phyloP scores from a whole-genome alignment of 768 basidiomycete genomes.

The Botryobasidium botryosum region DNA sequence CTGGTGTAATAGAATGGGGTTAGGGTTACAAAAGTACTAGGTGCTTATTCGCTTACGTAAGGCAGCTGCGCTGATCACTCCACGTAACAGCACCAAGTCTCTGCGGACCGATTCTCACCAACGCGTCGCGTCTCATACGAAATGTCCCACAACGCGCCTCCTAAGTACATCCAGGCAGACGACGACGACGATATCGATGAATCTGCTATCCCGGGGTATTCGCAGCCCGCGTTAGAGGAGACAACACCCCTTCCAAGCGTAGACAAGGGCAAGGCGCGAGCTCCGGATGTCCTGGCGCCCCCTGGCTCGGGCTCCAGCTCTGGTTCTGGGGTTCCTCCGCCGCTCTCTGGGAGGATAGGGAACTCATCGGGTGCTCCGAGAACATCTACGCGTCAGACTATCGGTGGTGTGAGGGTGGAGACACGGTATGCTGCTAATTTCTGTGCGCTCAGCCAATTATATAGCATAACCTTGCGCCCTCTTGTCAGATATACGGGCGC shows the following conservation, averaged over 20 bases:
- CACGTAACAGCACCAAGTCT: too few species aligned
- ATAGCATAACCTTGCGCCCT: neutral
- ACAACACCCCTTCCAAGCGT: conserved; percentile 20
- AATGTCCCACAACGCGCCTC: too few species aligned
- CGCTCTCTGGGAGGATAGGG: conserved; percentile 57
- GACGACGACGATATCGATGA: conserved; percentile 77
- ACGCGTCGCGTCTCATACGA: too few species aligned
- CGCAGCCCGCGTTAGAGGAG: conserved; percentile 35
- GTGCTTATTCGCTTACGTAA: too few species aligned
- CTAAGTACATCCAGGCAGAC: conserved; percentile 27
- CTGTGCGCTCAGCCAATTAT: neutral
- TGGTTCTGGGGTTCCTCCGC: conserved; percentile 20
- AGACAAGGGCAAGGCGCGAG: conserved; percentile 61
- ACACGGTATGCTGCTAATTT: conserved; percentile 40
- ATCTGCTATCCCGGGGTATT: conserved; percentile 63
- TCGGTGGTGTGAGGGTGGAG: conserved; percentile 81
- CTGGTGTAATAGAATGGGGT: too few species aligned
- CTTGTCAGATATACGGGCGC: conserved; percentile 49
- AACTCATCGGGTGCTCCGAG: conserved; percentile 23
- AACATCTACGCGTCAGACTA: conserved; percentile 33
- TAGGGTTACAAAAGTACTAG: too few species aligned
- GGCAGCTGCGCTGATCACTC: too few species aligned
- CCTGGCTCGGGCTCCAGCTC: conserved; percentile 20
- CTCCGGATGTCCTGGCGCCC: conserved; percentile 35
- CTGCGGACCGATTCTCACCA: too few species aligned